Base-by-base conservation (phyloP, 352 stramenopile species). In the Globisporangium splendens region DNA sequence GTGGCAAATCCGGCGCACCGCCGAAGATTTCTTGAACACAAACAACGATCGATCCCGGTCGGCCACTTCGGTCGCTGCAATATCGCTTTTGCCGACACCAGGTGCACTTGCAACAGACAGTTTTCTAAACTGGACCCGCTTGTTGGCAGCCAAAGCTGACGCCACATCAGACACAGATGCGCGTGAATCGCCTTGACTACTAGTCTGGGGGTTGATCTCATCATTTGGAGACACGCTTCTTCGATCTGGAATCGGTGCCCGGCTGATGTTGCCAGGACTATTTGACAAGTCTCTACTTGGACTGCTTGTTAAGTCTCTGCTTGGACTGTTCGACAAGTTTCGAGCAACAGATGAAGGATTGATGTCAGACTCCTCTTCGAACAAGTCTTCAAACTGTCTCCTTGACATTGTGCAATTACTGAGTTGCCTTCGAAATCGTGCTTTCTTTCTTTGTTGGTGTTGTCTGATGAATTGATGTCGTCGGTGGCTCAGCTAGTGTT, bases 41-140 rank as follows among this genome's bases (percentile, higher is more conserved):
- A 68, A 61, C 14, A 79, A 56, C 5, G 62, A 76, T 8, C 63
- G 63, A 46, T 78, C 46, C 7, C 38, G 28, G 31, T 70, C 53
- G 17, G 39, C 50, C n/a, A 75, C 54, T 12, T 56, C 20, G 35
- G 50, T 55, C 7, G 17, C 53, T 20, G 15, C 24, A 2, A 24
- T 5, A 28, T 20, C 13, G n/a, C 21, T 58, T n/a, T 31, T 54
- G 11, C 41, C 41, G 7, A 57, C 15, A 1, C 39, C 39, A 8
- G 14, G 13, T 15, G 6, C 28, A 13, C 43, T 56, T 5, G 18
- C 21, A 12, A 33, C 28, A 15, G 54, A 54, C 6, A 28, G 8
- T 13, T 24, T 22, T 10, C 56, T 62, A 43, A 52, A 46, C 4
- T 13, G 31, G 38, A 43, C 38, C 11, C 10, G 11, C 10, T 43